phyloP scores from a whole-genome alignment of 1,139 yeast species.

The Pneumocystis oryctolagi region DNA sequence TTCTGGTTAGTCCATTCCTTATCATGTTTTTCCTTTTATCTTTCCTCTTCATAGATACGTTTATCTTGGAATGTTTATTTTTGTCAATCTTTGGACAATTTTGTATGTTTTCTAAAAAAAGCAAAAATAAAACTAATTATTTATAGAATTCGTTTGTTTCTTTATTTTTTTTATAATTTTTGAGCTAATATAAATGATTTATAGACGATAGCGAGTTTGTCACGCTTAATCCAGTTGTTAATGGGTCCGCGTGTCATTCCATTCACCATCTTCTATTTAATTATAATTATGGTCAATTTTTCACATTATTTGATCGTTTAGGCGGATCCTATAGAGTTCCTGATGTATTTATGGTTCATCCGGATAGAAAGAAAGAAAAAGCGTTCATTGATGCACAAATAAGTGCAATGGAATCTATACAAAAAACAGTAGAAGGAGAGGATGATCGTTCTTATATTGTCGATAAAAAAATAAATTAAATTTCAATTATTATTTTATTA shows the following conservation, averaged over 20 bases:
- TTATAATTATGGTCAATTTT: slow-evolving; percentile 95
- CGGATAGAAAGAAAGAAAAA: slow-evolving; percentile 40
- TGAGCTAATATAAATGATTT: background rate
- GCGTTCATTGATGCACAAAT: slow-evolving; percentile 59
- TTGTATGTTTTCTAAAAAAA: slow-evolving; percentile 40
- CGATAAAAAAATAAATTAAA: background rate
- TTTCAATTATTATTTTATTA: background rate
- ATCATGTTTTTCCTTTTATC: slow-evolving; percentile 73
- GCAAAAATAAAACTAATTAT: background rate
- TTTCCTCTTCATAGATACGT: slow-evolving; percentile 85
- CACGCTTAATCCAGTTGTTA: slow-evolving; percentile 82
- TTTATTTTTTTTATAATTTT: background rate
- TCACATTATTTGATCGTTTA: slow-evolving; percentile 92
- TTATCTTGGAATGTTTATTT: slow-evolving; percentile 64
- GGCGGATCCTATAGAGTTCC: slow-evolving; percentile 91
- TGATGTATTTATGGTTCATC: slow-evolving; percentile 64
- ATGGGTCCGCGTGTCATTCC: slow-evolving; percentile 97
- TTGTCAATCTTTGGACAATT: slow-evolving; percentile 95
- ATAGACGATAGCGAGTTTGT: slow-evolving; percentile 76
- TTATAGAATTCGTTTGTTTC: background rate
- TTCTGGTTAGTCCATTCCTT: slow-evolving; percentile 47
- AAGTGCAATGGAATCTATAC: slow-evolving; percentile 63
- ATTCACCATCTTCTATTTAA: slow-evolving; percentile 91
- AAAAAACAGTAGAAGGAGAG: slow-evolving; percentile 63
- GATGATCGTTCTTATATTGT: slow-evolving; percentile 31